Percentiles rank a stretch among this genome's conserved stretches.
These are phyloP conservation scores for Coemansia guatemalensis DNA, from an alignment of 192 early-diverging fungal genomes.

Conservation along the genomic window DNA sequence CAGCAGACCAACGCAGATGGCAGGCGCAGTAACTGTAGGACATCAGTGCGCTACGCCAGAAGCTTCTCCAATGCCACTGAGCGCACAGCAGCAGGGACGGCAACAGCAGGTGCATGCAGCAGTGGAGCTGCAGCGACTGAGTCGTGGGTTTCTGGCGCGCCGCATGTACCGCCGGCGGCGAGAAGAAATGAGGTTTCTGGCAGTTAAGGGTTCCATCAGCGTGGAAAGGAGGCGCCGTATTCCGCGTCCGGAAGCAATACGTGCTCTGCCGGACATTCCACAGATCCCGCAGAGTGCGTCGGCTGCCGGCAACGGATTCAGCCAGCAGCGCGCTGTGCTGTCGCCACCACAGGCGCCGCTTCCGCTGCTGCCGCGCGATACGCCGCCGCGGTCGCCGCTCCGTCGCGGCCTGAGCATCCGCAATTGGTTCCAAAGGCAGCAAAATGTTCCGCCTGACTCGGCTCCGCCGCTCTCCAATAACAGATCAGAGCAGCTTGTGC, in stretches of 20 bases:
- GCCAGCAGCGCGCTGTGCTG: background rate
- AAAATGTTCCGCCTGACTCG: background rate
- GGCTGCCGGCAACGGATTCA: too few relatives aligned
- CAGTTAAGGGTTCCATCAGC: constrained; percentile 29
- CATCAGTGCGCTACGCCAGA: constrained; percentile 14
- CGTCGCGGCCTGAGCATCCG: constrained; percentile 27
- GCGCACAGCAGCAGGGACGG: background rate
- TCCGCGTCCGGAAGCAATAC: background rate
- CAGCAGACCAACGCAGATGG: background rate
- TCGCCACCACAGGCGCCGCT: background rate
- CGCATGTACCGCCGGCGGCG: constrained; percentile 3
- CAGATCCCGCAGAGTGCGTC: background rate
- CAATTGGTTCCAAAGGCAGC: constrained; percentile 34
- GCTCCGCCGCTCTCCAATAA: background rate
- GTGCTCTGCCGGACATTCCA: background rate
- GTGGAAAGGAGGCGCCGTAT: constrained; percentile 29
- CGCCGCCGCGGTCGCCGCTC: constrained; percentile 2
- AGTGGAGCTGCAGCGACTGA: constrained; percentile 11
- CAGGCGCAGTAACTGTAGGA: background rate
- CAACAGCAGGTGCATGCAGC: constrained; percentile 5
- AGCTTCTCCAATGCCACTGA: constrained; percentile 11
- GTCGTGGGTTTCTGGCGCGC: constrained; percentile 25
- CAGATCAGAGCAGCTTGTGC: background rate
- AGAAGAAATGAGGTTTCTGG: constrained; percentile 27
- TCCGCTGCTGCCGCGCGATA: background rate